Conservation (phyloP, 345 rosid genomes). For the Eucalyptus cladocalyx region DNA sequence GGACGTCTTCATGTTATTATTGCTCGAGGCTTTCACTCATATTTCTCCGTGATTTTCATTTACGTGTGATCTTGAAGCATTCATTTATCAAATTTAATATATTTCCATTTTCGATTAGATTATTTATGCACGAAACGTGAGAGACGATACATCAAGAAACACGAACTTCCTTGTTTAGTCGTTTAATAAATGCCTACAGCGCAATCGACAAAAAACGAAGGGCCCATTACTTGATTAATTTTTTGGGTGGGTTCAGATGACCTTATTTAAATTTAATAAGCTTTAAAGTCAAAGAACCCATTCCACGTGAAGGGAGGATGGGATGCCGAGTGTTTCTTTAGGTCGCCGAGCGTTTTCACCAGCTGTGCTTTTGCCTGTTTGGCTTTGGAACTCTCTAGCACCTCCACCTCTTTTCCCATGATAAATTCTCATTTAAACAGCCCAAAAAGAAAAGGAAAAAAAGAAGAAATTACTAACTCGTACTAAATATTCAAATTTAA, state of each 20-base stretch:
- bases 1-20: background rate
- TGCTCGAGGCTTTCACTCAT: background rate
- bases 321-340: background rate
- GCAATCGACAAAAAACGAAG: background rate
- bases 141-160: background rate
- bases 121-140: background rate
- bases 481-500: background rate
- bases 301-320: background rate
- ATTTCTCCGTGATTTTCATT: background rate
- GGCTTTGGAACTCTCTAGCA: background rate
- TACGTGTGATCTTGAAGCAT: background rate
- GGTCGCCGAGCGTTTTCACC: background rate
- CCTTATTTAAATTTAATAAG: background rate
- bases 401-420: background rate
- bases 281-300: background rate
- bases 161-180: background rate
- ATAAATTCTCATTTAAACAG: background rate
- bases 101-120: background rate
- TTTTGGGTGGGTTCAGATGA: background rate
- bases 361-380: background rate
- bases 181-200: background rate
- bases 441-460: too few species aligned
- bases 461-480: background rate
- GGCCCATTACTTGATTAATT: background rate
- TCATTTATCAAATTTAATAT: background rate